A percentile compares a stretch with the other conserved stretches of the same genome.
These are phyloP conservation scores for Macadamia integrifolia DNA, from an alignment of 164 flowering plant species.

Conservation along the genomic window DNA sequence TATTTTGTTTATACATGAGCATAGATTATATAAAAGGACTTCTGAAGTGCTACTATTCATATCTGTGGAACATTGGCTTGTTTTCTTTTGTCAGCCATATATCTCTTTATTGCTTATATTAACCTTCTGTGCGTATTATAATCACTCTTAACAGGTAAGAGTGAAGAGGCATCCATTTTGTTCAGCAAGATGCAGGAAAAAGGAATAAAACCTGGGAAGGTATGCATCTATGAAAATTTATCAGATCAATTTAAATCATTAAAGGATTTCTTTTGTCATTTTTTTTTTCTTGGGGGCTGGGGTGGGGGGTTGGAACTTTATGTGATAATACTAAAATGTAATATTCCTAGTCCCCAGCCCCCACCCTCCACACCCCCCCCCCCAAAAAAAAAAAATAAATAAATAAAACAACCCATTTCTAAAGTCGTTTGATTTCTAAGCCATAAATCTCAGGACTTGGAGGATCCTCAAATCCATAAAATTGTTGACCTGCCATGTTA, in stretches of 20 bases:
- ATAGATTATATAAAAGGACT: not conserved
- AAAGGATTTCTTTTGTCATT: too few species aligned
- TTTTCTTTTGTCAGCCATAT: not conserved
- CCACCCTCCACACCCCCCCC: too few species aligned
- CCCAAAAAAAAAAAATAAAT: too few species aligned
- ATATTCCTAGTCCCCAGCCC: too few species aligned
- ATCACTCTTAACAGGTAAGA: constrained; percentile 43
- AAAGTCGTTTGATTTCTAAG: too few species aligned
- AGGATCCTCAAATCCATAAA: too few species aligned
- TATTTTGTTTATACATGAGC: not conserved
- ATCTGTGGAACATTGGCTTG: not conserved
- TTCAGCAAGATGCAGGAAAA: constrained; percentile 67
- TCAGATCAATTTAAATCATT: not conserved
- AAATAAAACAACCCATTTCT: too few species aligned
- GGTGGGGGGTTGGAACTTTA: too few species aligned
- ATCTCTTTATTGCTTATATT: not conserved
- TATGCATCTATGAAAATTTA: constrained; percentile 15
- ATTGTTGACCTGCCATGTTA: not conserved
- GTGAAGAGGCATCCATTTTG: constrained; percentile 54
- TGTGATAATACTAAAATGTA: too few species aligned
- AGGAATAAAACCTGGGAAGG: constrained; percentile 85
- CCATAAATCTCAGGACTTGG: too few species aligned
- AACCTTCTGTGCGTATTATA: not conserved
- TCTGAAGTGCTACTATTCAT: not conserved
- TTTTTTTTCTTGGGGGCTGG: too few species aligned